Conservation (phyloP, 2,329 filamentous ascomycete species). For the Didymella lethalis region DNA sequence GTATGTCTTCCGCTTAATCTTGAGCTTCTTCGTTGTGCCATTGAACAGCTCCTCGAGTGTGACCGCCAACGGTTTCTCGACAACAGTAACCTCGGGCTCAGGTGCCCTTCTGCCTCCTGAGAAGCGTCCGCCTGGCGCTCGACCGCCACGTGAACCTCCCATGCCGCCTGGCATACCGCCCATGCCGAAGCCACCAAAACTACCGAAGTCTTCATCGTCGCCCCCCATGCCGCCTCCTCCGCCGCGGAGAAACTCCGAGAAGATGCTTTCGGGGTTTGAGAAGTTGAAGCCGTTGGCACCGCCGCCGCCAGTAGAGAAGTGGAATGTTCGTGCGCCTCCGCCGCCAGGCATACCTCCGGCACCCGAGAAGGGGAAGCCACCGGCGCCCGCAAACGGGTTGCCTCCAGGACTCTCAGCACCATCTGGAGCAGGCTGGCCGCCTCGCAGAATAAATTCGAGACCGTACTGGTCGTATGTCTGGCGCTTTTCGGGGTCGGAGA, state of each 20-base stretch:
- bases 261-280: conserved; percentile 83
- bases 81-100: conserved; percentile 87
- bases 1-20: conserved; percentile 95
- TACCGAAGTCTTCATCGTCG: conserved; percentile 62
- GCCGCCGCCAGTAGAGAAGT: conserved; percentile 66
- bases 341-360: conserved; percentile 65
- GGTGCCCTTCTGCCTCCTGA: conserved; percentile 55
- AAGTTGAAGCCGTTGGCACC: conserved; percentile 78
- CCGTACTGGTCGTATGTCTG: conserved; percentile 95
- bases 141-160: conserved; percentile 44
- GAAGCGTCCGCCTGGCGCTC: conserved; percentile 45
- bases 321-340: conserved; percentile 64
- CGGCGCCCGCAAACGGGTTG: conserved; percentile 58
- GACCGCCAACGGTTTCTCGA: conserved; percentile 83
- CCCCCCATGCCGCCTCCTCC: conserved; percentile 60
- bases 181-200: conserved; percentile 52
- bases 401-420: conserved; percentile 42
- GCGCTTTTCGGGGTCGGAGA: conserved; percentile 95
- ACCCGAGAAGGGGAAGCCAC: conserved; percentile 62
- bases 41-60: conserved; percentile 88
- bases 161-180: conserved; percentile 45
- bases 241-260: conserved; percentile 79
- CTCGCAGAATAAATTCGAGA: conserved; percentile 88
- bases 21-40: conserved; percentile 94
- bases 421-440: conserved; percentile 72